A percentile compares a stretch with the other conserved stretches of the same genome.
phyloP scores from a whole-genome alignment of 2,329 filamentous ascomycete genomes.

The Aureobasidium sp. region DNA sequence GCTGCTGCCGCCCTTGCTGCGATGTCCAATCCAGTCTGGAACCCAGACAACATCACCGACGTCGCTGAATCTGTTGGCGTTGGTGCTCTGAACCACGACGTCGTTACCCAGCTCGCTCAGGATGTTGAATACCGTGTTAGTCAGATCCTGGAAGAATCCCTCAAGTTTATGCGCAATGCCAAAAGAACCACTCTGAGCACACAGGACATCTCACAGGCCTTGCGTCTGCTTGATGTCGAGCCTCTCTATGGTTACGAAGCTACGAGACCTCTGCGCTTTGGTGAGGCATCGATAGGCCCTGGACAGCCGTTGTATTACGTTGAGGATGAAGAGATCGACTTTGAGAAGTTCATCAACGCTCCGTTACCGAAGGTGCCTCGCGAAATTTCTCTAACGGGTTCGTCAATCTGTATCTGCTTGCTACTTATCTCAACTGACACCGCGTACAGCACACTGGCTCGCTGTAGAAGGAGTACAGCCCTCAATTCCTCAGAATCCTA shows the following conservation, averaged over 20 bases:
- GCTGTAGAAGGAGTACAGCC: conserved; percentile 96
- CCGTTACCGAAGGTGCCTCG: conserved; percentile 89
- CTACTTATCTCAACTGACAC: conserved; percentile 1
- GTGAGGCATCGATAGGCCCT: conserved; percentile 86
- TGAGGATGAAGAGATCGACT: conserved; percentile 97
- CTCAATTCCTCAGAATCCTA: conserved; percentile 92
- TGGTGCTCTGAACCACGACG: conserved; percentile 70
- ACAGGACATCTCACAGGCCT: conserved; percentile 79
- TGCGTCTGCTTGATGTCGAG: conserved; percentile 84
- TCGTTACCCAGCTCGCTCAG: conserved; percentile 77
- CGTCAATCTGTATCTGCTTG: conserved; percentile 22
- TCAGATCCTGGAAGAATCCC: conserved; percentile 85
- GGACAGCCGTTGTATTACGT: conserved; percentile 95
- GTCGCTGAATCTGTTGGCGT: conserved; percentile 96
- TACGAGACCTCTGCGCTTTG: conserved; percentile 79
- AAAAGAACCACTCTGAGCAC: conserved; percentile 82
- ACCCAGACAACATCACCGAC: conserved; percentile 89
- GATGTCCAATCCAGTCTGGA: conserved; percentile 61
- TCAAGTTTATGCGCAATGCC: conserved; percentile 92
- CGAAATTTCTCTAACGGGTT: conserved; percentile 87
- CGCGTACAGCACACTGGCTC: conserved; percentile 75
- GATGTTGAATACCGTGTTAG: conserved; percentile 94
- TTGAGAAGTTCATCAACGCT: conserved; percentile 97
- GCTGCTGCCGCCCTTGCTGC: neutral
- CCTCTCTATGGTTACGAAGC: conserved; percentile 96